These are phyloP conservation scores for Hypoxylon fuscum DNA, from an alignment of 495 filamentous ascomycete genomes.

Conservation along the genomic window DNA sequence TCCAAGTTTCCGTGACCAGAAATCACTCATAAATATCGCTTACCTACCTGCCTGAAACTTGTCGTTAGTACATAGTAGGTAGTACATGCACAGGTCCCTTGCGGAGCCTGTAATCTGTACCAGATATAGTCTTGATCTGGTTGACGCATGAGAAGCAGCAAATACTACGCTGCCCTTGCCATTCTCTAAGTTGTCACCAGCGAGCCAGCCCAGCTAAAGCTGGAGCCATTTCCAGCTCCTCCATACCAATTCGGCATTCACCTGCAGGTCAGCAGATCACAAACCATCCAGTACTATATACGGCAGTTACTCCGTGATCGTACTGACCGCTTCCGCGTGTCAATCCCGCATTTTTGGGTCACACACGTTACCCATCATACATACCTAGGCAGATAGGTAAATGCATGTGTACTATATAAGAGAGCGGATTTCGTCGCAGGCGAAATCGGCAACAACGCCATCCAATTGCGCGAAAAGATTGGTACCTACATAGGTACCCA, in stretches of 20 bases:
- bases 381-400: too few species aligned
- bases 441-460: too few species aligned
- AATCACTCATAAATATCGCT: background rate
- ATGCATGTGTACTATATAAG: background rate
- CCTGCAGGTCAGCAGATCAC: constrained; percentile 7
- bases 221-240: background rate
- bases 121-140: background rate
- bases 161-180: background rate
- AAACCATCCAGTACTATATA: background rate
- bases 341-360: background rate
- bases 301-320: background rate
- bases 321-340: constrained; percentile 12
- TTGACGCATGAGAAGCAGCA: constrained; percentile 8
- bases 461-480: too few species aligned
- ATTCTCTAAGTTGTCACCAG: too few species aligned
- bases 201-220: background rate
- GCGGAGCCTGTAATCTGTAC: constrained; percentile 12
- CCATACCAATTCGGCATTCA: constrained; percentile 14
- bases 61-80: too few species aligned
- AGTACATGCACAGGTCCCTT: constrained; percentile 6
- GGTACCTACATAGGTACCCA: too few species aligned
- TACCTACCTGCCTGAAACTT: background rate
- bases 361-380: background rate
- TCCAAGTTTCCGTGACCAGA: background rate
- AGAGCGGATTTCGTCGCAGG: background rate